Evolutionary conservation across 257 asterid genomes (phyloP).

Genomic region (Solanum sparsipilum): DNA sequence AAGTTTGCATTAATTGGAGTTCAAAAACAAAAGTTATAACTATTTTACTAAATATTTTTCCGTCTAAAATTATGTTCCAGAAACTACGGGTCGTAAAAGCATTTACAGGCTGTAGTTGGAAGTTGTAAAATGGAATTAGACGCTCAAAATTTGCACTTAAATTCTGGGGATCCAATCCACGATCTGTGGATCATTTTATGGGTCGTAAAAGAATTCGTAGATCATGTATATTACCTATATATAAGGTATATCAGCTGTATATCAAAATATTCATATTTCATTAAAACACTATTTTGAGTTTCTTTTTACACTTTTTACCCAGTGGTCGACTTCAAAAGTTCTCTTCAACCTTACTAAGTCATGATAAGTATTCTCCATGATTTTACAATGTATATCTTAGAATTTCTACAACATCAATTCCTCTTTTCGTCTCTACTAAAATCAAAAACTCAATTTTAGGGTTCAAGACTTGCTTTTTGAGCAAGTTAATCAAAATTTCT

Average conservation of each 20-base stretch:
- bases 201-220: background rate
- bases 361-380: background rate
- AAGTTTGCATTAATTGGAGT: too few relatives aligned
- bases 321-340: background rate
- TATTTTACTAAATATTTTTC: too few relatives aligned
- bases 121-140: background rate
- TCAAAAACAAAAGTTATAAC: too few relatives aligned
- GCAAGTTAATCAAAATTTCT: background rate
- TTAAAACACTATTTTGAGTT: background rate
- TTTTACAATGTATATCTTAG: background rate
- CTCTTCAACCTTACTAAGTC: background rate
- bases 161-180: too few relatives aligned
- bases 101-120: background rate
- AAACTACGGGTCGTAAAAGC: background rate
- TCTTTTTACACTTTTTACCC: too few relatives aligned
- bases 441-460: background rate
- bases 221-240: background rate
- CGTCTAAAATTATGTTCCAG: too few relatives aligned
- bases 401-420: background rate
- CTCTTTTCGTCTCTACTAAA: background rate
- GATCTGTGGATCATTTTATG: too few relatives aligned
- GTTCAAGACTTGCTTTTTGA: background rate
- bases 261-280: too few relatives aligned
- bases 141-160: background rate
- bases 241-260: background rate